Conservation (phyloP, 345 rosid genomes). For the Brassica cretica region DNA sequence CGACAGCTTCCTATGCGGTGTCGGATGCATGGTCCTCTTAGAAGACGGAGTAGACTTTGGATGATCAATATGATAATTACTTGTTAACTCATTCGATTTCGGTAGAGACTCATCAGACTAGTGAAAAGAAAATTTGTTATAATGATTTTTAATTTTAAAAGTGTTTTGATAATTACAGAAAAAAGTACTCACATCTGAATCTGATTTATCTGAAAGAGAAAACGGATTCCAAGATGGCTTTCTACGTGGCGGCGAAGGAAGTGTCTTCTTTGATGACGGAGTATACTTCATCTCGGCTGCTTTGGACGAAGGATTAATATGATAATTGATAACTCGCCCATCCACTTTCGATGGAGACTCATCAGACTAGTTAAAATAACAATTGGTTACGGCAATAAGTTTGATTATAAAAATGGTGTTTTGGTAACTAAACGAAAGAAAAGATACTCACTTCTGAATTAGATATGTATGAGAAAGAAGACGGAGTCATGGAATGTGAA, state of each 20-base stretch:
- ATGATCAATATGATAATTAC: neutral
- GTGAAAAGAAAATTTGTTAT: neutral
- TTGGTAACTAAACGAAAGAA: neutral
- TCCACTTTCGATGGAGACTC: conserved; percentile 78
- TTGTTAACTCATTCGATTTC: neutral
- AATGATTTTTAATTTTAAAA: no score
- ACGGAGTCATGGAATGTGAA: conserved; percentile 47
- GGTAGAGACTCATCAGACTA: neutral
- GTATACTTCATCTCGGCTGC: neutral
- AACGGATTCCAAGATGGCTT: neutral
- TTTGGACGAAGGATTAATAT: conserved; percentile 1
- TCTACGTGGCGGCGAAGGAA: neutral
- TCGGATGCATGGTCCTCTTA: neutral
- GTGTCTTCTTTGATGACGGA: neutral
- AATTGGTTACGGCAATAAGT: neutral
- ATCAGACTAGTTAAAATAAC: conserved; percentile 49
- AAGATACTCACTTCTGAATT: conserved; percentile 67
- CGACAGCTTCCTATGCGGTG: neutral
- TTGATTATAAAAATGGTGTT: conserved; percentile 4
- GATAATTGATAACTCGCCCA: conserved; percentile 79
- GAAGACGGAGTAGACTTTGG: neutral
- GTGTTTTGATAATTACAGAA: neutral
- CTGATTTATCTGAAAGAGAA: neutral
- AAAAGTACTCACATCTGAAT: neutral
- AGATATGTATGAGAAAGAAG: conserved; percentile 46